Conservation (phyloP, 192 early-diverging fungal species). For the Coemansia furcata region DNA sequence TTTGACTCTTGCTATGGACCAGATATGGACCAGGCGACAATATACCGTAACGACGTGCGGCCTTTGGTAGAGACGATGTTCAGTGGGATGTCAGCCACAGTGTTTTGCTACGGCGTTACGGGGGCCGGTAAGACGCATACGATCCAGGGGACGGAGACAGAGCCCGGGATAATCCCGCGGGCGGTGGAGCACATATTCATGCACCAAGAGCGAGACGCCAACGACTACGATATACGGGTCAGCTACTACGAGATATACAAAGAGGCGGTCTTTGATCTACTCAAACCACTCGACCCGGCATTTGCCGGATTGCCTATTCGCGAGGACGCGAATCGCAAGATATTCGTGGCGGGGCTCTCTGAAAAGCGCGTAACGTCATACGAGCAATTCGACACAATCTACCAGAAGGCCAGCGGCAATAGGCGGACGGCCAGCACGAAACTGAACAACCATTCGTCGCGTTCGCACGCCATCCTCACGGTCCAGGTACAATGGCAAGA, state of each 20-base stretch:
- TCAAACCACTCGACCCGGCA: constrained; percentile 37
- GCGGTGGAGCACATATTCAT: constrained; percentile 58
- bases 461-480: constrained; percentile 64
- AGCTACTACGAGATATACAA: constrained; percentile 73
- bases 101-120: constrained; percentile 70
- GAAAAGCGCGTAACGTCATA: constrained; percentile 53
- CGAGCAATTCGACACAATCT: constrained; percentile 53
- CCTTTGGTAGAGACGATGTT: constrained; percentile 59
- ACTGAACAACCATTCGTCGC: constrained; percentile 60
- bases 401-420: constrained; percentile 54
- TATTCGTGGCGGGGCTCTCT: constrained; percentile 59
- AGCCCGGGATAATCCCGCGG: constrained; percentile 64
- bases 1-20: constrained; percentile 59
- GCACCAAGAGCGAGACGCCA: constrained; percentile 37
- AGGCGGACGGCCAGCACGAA: constrained; percentile 64
- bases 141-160: constrained; percentile 54
- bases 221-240: constrained; percentile 48
- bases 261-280: constrained; percentile 61
- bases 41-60: constrained; percentile 57
- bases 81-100: constrained; percentile 60
- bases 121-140: constrained; percentile 69
- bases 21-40: constrained; percentile 36
- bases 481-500: constrained; percentile 51
- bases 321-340: constrained; percentile 54
- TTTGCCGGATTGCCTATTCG: constrained; percentile 53